Percentiles rank a stretch among this genome's conserved stretches.
Conservation (phyloP, 2,329 filamentous ascomycete genomes). For the Aspergillus pseudotamarii region DNA sequence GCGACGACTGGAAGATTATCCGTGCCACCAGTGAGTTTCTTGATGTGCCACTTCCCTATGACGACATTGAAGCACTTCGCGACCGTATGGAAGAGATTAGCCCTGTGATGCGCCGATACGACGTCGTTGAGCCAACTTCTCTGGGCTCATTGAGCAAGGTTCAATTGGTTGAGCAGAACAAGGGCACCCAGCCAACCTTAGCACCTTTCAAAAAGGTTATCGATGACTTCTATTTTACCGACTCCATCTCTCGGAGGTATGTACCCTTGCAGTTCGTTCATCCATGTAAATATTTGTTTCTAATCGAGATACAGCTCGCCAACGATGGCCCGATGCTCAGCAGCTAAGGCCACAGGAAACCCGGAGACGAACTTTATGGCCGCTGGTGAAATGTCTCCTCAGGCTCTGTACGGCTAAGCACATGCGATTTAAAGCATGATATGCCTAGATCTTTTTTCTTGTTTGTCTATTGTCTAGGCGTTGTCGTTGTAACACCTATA, state of each 20-base stretch:
- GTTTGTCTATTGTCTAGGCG: conserved; percentile 37
- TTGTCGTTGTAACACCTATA: conserved; percentile 40
- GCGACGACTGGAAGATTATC: conserved; percentile 99
- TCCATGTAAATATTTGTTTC: conserved; percentile 4
- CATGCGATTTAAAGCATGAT: conserved; percentile 16
- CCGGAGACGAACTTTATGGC: conserved; percentile 80
- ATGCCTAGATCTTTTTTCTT: conserved; percentile 18
- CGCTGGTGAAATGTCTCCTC: conserved; percentile 57
- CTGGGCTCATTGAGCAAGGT: conserved; percentile 81
- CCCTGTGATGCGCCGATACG: conserved; percentile 84
- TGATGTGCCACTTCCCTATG: conserved; percentile 82
- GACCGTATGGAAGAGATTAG: conserved; percentile 96
- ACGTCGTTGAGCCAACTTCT: conserved; percentile 81
- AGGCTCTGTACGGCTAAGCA: conserved; percentile 41
- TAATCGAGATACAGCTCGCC: conserved; percentile 67
- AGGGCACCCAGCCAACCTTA: conserved; percentile 74
- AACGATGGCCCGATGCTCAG: conserved; percentile 97
- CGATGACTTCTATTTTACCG: conserved; percentile 98
- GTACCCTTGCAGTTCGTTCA: conserved; percentile 32
- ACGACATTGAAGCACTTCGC: conserved; percentile 84
- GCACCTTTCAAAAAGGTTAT: conserved; percentile 80
- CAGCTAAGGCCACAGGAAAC: conserved; percentile 82
- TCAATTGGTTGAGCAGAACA: conserved; percentile 95
- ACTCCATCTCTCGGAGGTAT: conserved; percentile 93
- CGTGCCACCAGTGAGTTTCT: conserved; percentile 91